Evolutionary conservation across 495 filamentous ascomycete genomes (phyloP), one percentile per base, ranked within the genome.

Genomic region (Polyplosphaeria fusca): DNA sequence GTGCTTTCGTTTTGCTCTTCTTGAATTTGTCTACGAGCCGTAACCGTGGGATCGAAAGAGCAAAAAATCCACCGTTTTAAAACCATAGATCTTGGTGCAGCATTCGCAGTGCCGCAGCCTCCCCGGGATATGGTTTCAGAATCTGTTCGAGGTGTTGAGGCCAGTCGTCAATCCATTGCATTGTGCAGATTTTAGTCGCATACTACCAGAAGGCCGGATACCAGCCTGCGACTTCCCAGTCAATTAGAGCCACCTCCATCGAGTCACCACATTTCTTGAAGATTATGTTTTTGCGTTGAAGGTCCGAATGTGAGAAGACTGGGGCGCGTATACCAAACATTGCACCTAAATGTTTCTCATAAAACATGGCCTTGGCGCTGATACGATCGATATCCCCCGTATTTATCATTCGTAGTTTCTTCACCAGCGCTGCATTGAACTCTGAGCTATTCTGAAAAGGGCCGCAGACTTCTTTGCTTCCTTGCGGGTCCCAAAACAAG

Each of bases 81-180:
- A 39, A 52, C 49, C 49, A 52, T 12, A 55, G 42, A 19, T 55
- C 52, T 55, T 55, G 52, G 27, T 46, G 47, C 14, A 55, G 13
- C 52, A 55, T 55, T 13, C 52, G 41, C 25, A 55, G 11, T 46
- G 32, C 52, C n/a, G 42, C 5, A 55, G 41, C 52, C 42, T 55
- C 52, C 28, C 37, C 9, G 5, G 52, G 52, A 22, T 23, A 47
- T 12, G 44, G 41, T 20, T 37, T 28, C 27, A 55, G 7, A 38
- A 47, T 12, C 18, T 55, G n/a, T 47, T 55, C 52, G n/a, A 55
- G 27, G 41, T 47, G 27, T 47, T 55, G 23, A 13, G 52, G 52
- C 52, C 52, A 55, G 19, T 55, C 52, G 32, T 55, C 52, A 55
- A 22, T 23, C 52, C 52, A 55, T 23, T 47, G 7, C 11, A 47